Percentiles rank a stretch among this genome's conserved stretches.
These are phyloP conservation scores for Rhynchospora pubera DNA, from an alignment of 176 grass and related monocot species.

Conservation along the genomic window DNA sequence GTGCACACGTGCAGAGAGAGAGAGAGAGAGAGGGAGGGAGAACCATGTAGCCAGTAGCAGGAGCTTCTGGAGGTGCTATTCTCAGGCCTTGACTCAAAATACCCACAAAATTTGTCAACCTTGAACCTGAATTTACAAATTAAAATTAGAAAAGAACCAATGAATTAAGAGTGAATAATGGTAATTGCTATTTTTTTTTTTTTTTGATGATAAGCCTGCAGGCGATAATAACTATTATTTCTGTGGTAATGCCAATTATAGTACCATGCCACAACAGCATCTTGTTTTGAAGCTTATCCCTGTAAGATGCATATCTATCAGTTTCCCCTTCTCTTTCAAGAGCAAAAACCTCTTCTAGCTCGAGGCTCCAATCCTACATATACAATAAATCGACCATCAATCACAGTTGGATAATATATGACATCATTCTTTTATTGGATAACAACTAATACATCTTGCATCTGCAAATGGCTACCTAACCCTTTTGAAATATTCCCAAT, in stretches of 20 bases:
- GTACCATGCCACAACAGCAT: constrained; percentile 97
- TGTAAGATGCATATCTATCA: constrained; percentile 62
- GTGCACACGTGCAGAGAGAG: not conserved
- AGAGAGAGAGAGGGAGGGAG: constrained; percentile 23
- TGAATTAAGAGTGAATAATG: not conserved
- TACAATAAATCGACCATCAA: constrained; percentile 4
- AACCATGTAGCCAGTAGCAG: constrained; percentile 94
- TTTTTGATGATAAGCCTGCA: too few species aligned
- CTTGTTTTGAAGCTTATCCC: constrained; percentile 74
- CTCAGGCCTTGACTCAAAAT: constrained; percentile 97
- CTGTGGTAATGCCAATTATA: not conserved
- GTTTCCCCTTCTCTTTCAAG: constrained; percentile 84
- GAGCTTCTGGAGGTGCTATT: constrained; percentile 93
- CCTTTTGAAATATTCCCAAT: not conserved
- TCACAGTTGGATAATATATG: not conserved
- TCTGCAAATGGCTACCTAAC: not conserved
- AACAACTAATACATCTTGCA: not conserved
- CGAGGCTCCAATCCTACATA: constrained; percentile 73
- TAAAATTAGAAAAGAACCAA: constrained; percentile 1
- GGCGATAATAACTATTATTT: not conserved
- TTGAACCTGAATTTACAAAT: constrained; percentile 58
- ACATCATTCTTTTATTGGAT: not conserved
- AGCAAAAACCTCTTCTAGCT: constrained; percentile 85
- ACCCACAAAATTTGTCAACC: constrained; percentile 90
- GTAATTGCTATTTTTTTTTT: not conserved